Evolutionary conservation across 768 basidiomycete genomes (phyloP), one percentile per base, ranked within the genome.

Genomic region (Podaxis rugospora): DNA sequence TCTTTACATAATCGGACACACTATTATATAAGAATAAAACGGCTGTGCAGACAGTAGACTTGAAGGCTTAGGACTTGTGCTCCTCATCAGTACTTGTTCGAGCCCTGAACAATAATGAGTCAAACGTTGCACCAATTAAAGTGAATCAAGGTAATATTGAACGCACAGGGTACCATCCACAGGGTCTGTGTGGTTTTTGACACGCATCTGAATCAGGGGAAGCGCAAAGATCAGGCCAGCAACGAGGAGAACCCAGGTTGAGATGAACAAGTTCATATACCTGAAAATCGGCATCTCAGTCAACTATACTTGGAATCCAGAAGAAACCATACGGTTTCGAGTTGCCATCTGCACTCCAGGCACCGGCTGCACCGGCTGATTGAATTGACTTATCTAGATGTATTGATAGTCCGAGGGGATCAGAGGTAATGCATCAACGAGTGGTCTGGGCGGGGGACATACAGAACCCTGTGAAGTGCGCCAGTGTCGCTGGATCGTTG

Each of bases 381-480:
- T 91, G 89, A 39, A 90, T 75, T 2, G 86, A 87, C 68, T 92
- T 89, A 63, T 89, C 88, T 59, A 28, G 49, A 11, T 10, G 10
- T 49, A 42, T 40, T 27, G 3, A 36, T 28, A 42, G n/a, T 40
- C 49, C 32, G 49, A 37, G 39, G 39, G 7, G 9, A 21, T 40
- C 49, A 42, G 49, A 37, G 39, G 39, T 14, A 6, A 21, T 7
- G 18, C 39, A 44, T 11, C 40, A 4, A 51, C 36, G 27, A 59
- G 35, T 21, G 28, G 63, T 27, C 2, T 21, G 39, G n/a, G 16
- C n/a, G 28, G 28, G 28, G 32, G 9, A 80, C 87, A 65, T 68
- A 92, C 90, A 92, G 68, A 93, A 90, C 36, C 92, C 92, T 14
- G 86, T 78, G 66, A 93, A 88, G 67, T 90, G 81, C 0, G 90